These are phyloP conservation scores for Eutypella sp. DNA, from an alignment of 2,329 filamentous ascomycete genomes.

Conservation along the genomic window DNA sequence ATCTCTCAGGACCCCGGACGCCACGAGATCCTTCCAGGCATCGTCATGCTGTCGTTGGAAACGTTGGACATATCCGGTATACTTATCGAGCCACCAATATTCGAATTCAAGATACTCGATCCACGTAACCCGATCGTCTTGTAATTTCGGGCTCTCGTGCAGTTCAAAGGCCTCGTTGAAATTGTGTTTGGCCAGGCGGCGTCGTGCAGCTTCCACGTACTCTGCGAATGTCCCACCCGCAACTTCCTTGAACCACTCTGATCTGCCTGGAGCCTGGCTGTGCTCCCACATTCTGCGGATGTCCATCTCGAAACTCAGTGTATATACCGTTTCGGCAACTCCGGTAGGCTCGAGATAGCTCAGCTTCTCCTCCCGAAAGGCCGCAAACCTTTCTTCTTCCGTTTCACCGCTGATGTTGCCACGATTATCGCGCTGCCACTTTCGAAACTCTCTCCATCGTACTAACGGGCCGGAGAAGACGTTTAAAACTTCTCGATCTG, in stretches of 20 bases:
- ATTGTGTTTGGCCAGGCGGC: slow-evolving; percentile 22
- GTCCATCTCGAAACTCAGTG: background rate
- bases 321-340: background rate
- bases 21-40: background rate
- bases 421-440: slow-evolving; percentile 2
- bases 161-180: slow-evolving; percentile 26
- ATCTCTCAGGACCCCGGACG: background rate
- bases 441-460: slow-evolving; percentile 4
- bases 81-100: slow-evolving; percentile 5
- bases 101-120: slow-evolving; percentile 9
- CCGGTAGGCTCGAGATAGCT: slow-evolving; percentile 1
- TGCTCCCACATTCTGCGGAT: background rate
- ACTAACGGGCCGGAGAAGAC: slow-evolving; percentile 1
- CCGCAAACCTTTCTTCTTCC: background rate
- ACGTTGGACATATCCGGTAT: background rate
- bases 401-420: background rate
- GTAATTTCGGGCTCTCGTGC: slow-evolving; percentile 16
- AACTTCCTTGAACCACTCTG: background rate
- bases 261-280: background rate
- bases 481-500: background rate
- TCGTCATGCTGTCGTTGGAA: background rate
- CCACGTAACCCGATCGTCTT: slow-evolving; percentile 5
- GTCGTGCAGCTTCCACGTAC: slow-evolving; percentile 22
- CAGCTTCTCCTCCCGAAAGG: slow-evolving; percentile 1
- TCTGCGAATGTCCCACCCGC: slow-evolving; percentile 14